These are phyloP conservation scores for Colletotrichum sansevieriae DNA, from an alignment of 2,329 filamentous ascomycete genomes.

Conservation along the genomic window DNA sequence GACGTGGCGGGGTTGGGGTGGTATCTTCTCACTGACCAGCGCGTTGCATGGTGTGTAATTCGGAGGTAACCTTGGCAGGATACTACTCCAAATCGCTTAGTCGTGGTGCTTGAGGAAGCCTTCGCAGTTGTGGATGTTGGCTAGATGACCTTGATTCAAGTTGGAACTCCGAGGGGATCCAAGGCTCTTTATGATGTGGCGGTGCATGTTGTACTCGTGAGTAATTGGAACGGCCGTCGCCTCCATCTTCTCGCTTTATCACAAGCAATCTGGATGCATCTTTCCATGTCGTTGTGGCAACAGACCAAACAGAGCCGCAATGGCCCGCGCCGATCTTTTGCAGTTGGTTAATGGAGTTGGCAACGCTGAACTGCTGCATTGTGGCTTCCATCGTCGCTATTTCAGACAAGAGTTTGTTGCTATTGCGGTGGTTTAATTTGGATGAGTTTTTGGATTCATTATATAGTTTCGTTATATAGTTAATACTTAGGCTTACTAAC, in stretches of 20 bases:
- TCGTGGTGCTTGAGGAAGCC: neutral
- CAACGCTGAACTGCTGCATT: too few relatives aligned
- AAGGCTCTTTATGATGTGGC: neutral
- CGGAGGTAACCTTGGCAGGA: neutral
- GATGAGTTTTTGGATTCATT: too few relatives aligned
- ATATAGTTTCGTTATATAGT: too few relatives aligned
- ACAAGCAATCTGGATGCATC: neutral
- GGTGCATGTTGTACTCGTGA: neutral
- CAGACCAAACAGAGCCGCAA: too few relatives aligned
- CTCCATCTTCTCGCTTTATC: neutral
- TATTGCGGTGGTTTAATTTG: too few relatives aligned
- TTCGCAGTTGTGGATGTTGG: neutral
- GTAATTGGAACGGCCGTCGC: neutral
- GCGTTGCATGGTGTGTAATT: neutral
- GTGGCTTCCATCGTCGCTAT: too few relatives aligned
- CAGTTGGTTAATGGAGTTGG: too few relatives aligned
- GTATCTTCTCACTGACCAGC: neutral
- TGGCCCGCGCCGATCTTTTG: too few relatives aligned
- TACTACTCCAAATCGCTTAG: neutral
- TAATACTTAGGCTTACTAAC: too few relatives aligned
- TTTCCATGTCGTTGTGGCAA: accelerated
- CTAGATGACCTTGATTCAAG: neutral
- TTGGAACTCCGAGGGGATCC: neutral
- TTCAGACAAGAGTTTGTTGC: too few relatives aligned
- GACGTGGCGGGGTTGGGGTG: neutral